These are phyloP conservation scores for Diacronema lutheri DNA, from an alignment of 78 protist genomes.

Conservation along the genomic window DNA sequence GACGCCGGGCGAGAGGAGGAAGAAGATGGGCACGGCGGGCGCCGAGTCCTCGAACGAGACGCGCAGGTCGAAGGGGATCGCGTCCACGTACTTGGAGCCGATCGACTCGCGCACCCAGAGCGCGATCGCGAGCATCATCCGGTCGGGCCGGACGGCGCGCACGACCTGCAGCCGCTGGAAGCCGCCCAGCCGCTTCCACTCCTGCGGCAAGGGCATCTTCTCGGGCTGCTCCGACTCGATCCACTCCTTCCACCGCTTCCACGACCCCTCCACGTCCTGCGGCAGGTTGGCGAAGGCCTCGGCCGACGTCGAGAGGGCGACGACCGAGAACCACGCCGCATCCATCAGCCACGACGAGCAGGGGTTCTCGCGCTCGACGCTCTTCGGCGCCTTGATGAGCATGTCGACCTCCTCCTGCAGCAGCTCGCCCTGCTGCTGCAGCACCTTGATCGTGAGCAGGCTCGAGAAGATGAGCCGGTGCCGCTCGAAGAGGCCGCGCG, in stretches of 20 bases:
- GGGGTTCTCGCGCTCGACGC: not conserved
- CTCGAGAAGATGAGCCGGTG: constrained; percentile 62
- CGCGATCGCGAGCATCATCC: constrained; percentile 64
- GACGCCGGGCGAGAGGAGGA: constrained; percentile 86
- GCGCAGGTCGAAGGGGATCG: constrained; percentile 16
- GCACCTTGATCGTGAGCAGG: not conserved
- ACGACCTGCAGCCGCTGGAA: constrained; percentile 58
- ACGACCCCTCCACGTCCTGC: constrained; percentile 61
- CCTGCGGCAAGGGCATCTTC: constrained; percentile 68
- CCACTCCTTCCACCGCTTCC: constrained; percentile 79
- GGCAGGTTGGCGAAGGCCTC: constrained; percentile 61
- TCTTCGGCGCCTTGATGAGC: constrained; percentile 34
- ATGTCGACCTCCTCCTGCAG: not conserved
- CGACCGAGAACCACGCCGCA: constrained; percentile 49
- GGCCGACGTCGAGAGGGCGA: constrained; percentile 36
- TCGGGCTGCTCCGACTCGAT: constrained; percentile 71
- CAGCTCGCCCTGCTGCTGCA: not conserved
- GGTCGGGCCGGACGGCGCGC: constrained; percentile 82
- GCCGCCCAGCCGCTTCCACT: constrained; percentile 72
- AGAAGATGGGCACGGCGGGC: constrained; percentile 69
- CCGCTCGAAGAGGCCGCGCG: constrained; percentile 72
- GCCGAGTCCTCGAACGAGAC: constrained; percentile 52
- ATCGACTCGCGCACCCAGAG: constrained; percentile 40
- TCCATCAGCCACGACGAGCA: constrained; percentile 52
- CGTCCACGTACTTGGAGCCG: not conserved